Base-by-base conservation (phyloP, 805 yeast species). In the Metschnikowia cubensis region DNA sequence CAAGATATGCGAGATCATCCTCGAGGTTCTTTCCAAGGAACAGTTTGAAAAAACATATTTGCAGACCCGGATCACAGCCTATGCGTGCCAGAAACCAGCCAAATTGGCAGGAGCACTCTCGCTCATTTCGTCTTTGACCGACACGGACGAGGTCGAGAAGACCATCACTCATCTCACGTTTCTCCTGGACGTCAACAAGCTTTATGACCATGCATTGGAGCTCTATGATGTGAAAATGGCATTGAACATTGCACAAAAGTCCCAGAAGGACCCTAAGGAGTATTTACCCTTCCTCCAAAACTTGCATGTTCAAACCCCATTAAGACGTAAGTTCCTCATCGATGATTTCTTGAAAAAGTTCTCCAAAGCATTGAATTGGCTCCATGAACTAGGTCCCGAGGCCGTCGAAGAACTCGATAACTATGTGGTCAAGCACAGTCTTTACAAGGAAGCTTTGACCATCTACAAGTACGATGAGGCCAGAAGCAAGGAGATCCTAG, bases 191-290 rank as follows among this genome's bases (percentile, higher is more conserved):
- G 95, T 90, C 35, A 89, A 89, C 62, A 73, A 80, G 52, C 75
- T 94, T 18, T 94, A 92, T 68, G 77, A 83, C 43, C 83, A 84
- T 17, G 87, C 97, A 0, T 76, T 94, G 50, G 86, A 95, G 2
- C 71, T 87, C 18, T 94, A 94, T 61, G 86, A 94, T 63, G 83
- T 94, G 38, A 83, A 84, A 50, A 72, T 92, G 59, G 81, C 98
- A 0, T 75, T 94, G 50, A 76, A 79, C 11, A 84, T 94, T 51
- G 99, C 99, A 0, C 98, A 95, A 65, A 94, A 90, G 62, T 90
- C 97, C 0, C 98, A 92, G 67, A 91, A 86, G 76, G 99, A 94
- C 70, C 99, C 99, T 21, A 89, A 91, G 61, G 99, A 94, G 67
- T 94, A 94, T 59, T 71, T 94, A 47, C 97, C 99, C 46, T 94